Base-by-base conservation (phyloP, 176 grass and related monocot species). In the maize (Zea mays) region DNA sequence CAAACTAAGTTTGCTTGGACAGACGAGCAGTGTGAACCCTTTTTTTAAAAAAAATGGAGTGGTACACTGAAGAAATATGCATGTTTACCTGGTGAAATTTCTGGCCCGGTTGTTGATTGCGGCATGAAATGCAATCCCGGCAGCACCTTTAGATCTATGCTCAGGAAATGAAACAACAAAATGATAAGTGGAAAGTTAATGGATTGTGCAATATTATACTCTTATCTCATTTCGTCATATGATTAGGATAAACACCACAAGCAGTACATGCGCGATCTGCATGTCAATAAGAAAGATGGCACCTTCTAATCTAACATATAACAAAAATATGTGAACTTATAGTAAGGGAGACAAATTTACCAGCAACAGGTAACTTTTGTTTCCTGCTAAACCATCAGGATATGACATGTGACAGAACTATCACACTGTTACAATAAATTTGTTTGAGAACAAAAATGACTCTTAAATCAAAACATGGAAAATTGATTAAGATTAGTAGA, bases 41-140 rank as follows among this genome's bases (percentile, higher is more conserved):
- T 61, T 34, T 61, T 57, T 7, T 8, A 2, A 57, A 57, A 27
- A 33, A 5, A 4, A 9, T 10, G 19, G 3, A 19, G 19, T 59
- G 27, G 21, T 34, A 61, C 11, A 8, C 58, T 61, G 58, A 61
- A 42, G n/a, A 67, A 21, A 15, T 54, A 49, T 55, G 37, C 42
- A 49, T 55, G 37, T 33, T 79, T 19, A 67, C 76, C 76, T 79
- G 76, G 76, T 36, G 48, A 55, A 55, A 79, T 67, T 51, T 10
- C n/a, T 79, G 19, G 48, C 12, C 11, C 21, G 52, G 47, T 20
- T 67, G 47, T 78, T 27, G 76, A 67, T 33, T 54, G 62, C 37
- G 62, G 76, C 1, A 36, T 55, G 76, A 79, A 19, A 79, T 79
- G 76, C 63, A 79, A 55, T 67, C 56, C 48, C 14, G 76, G 76